Base-by-base conservation (phyloP, 2,329 filamentous ascomycete species). In the Fonsecaea nubica region DNA sequence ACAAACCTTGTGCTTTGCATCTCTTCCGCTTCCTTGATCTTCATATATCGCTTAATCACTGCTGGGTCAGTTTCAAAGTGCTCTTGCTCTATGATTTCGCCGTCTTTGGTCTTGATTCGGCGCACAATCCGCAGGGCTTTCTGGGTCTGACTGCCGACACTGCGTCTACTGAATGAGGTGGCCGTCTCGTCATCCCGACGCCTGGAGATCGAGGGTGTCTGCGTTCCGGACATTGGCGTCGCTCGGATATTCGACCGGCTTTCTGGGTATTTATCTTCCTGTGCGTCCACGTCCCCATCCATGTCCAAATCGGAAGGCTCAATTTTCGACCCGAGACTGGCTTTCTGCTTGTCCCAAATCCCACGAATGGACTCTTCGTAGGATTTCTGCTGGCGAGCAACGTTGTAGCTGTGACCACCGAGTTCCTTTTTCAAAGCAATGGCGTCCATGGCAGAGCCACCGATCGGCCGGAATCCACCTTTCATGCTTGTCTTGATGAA, bases 401-500 rank as follows among this genome's bases (percentile, higher is more conserved):
- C 95, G 71, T 99, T 99, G 82, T 99, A 99, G 72, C 92, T 93
- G 79, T 99, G 95, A 0, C 95, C 95, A 63, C 93, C 93, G 70
- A 85, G 82, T 64, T 89, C 86, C 70, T 88, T 88, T 74, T 95
- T 94, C 15, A 91, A 91, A 75, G 93, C 92, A 70, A 95, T 88
- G 76, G 93, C 92, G 68, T 93, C 91, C 74, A 92, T 91, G 68
- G 93, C 92, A 74, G 92, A 93, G 77, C 97, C 92, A 21, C 92
- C 93, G 32, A 96, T 87, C 21, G 93, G 90, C 75, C 93, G 92
- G 78, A 97, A 99, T 0, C 95, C 95, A 68, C 95, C 95, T 79
- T 99, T 99, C 95, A 99, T 99, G 0, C 92, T 96, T 0, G 93
- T 97, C 75, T 95, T 93, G 77, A 99, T 93, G 78, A 99, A 97